phyloP scores from a whole-genome alignment of 1,284 basidiomycete genomes.

The Pyrrhoderma noxium region DNA sequence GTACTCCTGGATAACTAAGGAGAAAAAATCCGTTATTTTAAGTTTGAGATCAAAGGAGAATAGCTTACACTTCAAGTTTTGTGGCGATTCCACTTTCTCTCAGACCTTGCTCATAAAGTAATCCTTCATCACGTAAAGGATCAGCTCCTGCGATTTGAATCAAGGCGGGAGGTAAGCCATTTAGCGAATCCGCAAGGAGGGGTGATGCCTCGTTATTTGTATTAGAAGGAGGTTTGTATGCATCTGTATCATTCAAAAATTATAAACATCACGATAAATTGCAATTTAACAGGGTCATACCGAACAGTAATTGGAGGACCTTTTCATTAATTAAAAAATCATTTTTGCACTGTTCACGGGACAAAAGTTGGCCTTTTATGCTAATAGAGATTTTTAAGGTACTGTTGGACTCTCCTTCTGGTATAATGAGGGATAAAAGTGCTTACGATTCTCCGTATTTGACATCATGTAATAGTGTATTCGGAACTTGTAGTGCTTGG shows the following conservation, averaged over 20 bases:
- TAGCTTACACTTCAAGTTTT: constrained; percentile 16
- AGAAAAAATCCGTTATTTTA: too few species aligned
- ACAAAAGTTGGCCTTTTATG: constrained; percentile 20
- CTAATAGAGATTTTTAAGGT: neutral
- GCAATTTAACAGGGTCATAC: too few species aligned
- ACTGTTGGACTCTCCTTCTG: too few species aligned
- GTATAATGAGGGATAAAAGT: too few species aligned
- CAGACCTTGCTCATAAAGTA: constrained; percentile 22
- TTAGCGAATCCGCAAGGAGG: constrained; percentile 19
- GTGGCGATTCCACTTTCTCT: constrained; percentile 18
- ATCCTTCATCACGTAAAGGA: constrained; percentile 23
- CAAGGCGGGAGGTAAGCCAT: constrained; percentile 19
- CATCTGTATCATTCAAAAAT: too few species aligned
- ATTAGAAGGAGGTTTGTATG: constrained; percentile 16
- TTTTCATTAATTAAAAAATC: constrained; percentile 16
- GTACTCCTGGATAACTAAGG: constrained; percentile 13
- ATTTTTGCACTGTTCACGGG: constrained; percentile 22
- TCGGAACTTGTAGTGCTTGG: constrained; percentile 15
- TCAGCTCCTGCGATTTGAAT: constrained; percentile 22
- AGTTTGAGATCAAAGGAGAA: too few species aligned
- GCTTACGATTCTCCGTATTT: constrained; percentile 7
- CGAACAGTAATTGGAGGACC: constrained; percentile 7
- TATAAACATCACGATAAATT: too few species aligned
- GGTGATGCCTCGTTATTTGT: constrained; percentile 19
- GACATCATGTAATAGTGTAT: constrained; percentile 6